Evolutionary conservation across 495 filamentous ascomycete genomes (phyloP), one percentile per base, ranked within the genome.

Genomic region (Aspergillus biplanus): DNA sequence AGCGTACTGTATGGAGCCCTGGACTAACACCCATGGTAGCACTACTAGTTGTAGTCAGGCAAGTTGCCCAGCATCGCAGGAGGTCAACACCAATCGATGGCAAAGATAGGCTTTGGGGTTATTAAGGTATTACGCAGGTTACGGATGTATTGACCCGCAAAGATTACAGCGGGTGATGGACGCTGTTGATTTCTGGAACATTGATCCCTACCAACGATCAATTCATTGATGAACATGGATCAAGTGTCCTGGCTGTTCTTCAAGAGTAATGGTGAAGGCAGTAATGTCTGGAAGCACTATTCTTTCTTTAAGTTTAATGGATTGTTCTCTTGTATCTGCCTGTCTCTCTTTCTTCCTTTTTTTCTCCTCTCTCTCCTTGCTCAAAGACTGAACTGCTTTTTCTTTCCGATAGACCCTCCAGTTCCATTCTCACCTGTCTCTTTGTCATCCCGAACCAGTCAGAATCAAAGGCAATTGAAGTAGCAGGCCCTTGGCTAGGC

Each of bases 201-300:
- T 47, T 32, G 2, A 56, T 58, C 33, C 63, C 33, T 61, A 61
- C 58, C 58, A 58, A 52, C 58, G 37, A 58, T 63, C 61, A 37
- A 42, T 27, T 52, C 44, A 21, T 32, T 34, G 47, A 21, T 50
- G 8, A 31, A 13, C 16, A 3, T 6, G 39, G 5, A 27, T 27
- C 21, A 27, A 27, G 21, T 27, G 21, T 27, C 21, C 21, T 27
- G 21, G 21, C 21, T 27, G 21, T 27, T 27, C 21, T 27, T 27
- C 21, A 27, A 27, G 21, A 27, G 21, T 27, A 27, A 27, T 27
- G 21, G 1, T 27, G 21, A 27, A 27, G 21, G 21, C 21, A 27
- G 21, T 27, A 27, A 27, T 27, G 21, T 27, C 21, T 27, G 21
- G 21, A 27, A 27, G 21, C 21, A 1, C 21, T 27, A 27, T 27